phyloP scores from a whole-genome alignment of 352 stramenopile genomes.

The Paralagenidium karlingii region DNA sequence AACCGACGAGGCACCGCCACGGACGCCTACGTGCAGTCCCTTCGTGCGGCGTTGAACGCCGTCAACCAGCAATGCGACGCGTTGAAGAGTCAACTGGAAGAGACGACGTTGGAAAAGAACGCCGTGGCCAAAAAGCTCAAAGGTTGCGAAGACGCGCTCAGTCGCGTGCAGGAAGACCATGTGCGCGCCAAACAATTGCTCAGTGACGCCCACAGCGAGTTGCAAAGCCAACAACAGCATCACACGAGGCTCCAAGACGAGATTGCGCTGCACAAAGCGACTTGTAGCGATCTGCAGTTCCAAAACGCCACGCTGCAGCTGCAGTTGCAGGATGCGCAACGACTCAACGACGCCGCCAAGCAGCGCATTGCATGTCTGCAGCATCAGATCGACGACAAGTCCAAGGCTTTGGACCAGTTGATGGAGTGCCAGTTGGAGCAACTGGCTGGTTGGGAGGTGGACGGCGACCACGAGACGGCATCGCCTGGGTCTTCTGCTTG shows the following conservation, averaged over 20 bases:
- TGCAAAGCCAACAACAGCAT: slow-evolving; percentile 22
- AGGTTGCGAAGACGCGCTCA: too few relatives aligned
- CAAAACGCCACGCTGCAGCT: slow-evolving; percentile 14
- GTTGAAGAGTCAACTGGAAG: slow-evolving; percentile 23
- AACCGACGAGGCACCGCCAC: too few relatives aligned
- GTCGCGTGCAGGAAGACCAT: slow-evolving; percentile 12
- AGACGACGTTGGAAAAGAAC: too few relatives aligned
- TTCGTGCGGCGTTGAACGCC: slow-evolving; percentile 27
- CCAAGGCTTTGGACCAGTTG: too few relatives aligned
- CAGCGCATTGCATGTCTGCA: slow-evolving; percentile 13
- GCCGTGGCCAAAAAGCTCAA: too few relatives aligned
- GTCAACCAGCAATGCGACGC: slow-evolving; percentile 18
- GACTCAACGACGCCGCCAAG: slow-evolving; percentile 14
- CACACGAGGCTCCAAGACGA: slow-evolving; percentile 17
- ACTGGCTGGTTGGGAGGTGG: too few relatives aligned
- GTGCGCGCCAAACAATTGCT: slow-evolving; percentile 27
- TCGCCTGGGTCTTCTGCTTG: too few relatives aligned
- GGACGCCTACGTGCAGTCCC: slow-evolving; percentile 22
- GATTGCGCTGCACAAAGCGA: slow-evolving; percentile 19
- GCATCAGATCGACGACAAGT: too few relatives aligned
- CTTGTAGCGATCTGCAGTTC: slow-evolving; percentile 26
- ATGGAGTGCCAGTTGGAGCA: too few relatives aligned
- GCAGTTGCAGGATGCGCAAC: slow-evolving; percentile 17
- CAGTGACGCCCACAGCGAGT: slow-evolving; percentile 20
- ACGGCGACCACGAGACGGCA: too few relatives aligned